phyloP scores from a whole-genome alignment of 306 rosid species.

The Fragaria vesca region DNA sequence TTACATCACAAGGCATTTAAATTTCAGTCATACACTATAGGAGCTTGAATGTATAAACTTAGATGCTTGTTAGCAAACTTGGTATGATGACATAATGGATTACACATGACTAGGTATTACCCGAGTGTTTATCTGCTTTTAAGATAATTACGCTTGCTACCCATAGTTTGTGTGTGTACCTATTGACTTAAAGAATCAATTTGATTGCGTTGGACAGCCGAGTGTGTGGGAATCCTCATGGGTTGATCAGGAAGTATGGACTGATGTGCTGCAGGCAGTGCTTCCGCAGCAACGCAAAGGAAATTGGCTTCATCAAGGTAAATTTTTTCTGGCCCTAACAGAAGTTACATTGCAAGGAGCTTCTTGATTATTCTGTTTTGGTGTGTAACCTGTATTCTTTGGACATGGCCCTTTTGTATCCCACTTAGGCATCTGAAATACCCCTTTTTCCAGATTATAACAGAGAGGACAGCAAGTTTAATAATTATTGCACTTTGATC shows the following conservation, averaged over 20 bases:
- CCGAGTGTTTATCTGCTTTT: neutral
- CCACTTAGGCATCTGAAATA: neutral
- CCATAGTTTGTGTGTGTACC: neutral
- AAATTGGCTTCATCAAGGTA: slow-evolving; percentile 59
- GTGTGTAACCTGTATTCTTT: neutral
- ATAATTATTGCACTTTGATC: neutral
- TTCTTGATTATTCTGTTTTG: neutral
- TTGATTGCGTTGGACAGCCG: slow-evolving; percentile 35
- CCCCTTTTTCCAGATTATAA: neutral
- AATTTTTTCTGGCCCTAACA: neutral
- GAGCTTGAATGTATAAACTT: neutral
- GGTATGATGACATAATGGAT: neutral
- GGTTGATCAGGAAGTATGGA: slow-evolving; percentile 52
- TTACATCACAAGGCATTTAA: neutral
- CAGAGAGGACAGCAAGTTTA: neutral
- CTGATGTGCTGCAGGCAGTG: slow-evolving; percentile 66
- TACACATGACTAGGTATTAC: neutral
- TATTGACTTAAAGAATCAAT: neutral
- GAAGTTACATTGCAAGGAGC: neutral
- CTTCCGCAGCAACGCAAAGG: slow-evolving; percentile 65
- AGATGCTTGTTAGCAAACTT: neutral
- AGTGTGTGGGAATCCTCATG: slow-evolving; percentile 61
- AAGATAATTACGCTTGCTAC: neutral
- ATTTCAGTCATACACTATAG: neutral
- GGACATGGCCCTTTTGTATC: neutral